A percentile compares a stretch with the other conserved stretches of the same genome.
These are phyloP conservation scores for Plectranthus barbatus DNA, from an alignment of 257 asterid genomes.

Conservation along the genomic window DNA sequence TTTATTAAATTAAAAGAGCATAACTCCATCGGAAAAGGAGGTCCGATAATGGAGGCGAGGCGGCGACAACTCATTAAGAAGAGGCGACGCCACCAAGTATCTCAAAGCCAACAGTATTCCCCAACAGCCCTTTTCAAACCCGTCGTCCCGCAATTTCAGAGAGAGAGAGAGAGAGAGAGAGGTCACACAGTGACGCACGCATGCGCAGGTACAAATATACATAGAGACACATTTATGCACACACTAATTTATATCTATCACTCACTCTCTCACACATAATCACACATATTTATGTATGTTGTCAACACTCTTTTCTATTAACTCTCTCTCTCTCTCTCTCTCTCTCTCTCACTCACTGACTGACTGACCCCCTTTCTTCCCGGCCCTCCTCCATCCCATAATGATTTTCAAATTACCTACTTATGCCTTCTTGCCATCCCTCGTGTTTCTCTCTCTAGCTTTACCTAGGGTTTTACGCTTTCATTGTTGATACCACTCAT, in stretches of 20 bases:
- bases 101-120: not conserved
- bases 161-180: not conserved
- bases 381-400: conserved; percentile 10
- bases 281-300: not conserved
- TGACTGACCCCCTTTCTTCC: conserved; percentile 4
- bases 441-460: conserved; percentile 20
- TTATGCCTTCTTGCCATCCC: conserved; percentile 9
- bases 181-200: conserved; percentile 18
- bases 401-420: conserved; percentile 15
- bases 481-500: conserved; percentile 9
- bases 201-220: not conserved
- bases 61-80: conserved; percentile 12
- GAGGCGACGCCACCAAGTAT: not conserved
- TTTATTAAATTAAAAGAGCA: too few species aligned
- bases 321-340: conserved; percentile 1
- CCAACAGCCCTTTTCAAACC: conserved; percentile 15
- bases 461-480: conserved; percentile 28
- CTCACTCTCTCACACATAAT: not conserved
- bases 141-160: not conserved
- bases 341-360: not conserved
- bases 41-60: not conserved
- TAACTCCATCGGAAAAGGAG: not conserved
- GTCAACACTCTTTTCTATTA: not conserved
- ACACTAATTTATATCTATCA: not conserved
- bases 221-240: not conserved